These are phyloP conservation scores for Chimonanthus praecox DNA, from an alignment of 164 flowering plant genomes.

Conservation along the genomic window DNA sequence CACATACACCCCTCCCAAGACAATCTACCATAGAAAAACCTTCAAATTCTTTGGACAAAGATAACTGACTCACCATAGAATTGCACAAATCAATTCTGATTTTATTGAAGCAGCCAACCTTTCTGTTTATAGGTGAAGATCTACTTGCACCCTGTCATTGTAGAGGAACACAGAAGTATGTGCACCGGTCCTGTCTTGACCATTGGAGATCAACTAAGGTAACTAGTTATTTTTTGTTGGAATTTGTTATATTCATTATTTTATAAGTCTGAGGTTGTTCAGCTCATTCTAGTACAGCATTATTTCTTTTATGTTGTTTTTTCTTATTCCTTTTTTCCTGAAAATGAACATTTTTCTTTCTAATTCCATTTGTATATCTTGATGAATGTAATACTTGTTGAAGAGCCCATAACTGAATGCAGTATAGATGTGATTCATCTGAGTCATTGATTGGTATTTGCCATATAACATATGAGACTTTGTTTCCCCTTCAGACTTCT, in stretches of 20 bases:
- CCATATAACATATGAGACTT: neutral
- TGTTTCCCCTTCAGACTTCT: neutral
- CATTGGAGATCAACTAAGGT: constrained; percentile 98
- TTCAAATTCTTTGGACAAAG: no score
- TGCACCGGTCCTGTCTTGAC: constrained; percentile 96
- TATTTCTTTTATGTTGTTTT: neutral
- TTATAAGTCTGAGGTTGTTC: neutral
- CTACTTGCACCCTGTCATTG: constrained; percentile 96
- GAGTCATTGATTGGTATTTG: neutral
- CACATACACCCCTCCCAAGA: no score
- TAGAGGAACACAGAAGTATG: constrained; percentile 94
- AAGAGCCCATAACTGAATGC: neutral
- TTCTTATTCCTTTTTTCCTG: no score
- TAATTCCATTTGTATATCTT: neutral
- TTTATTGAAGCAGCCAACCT: neutral
- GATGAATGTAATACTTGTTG: neutral
- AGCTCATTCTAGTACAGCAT: neutral
- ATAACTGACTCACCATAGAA: neutral
- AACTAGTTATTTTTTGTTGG: neutral
- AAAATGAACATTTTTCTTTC: neutral
- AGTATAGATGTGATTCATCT: neutral
- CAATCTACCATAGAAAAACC: no score
- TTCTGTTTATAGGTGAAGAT: constrained; percentile 60
- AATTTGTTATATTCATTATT: neutral
- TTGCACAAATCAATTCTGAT: neutral